phyloP scores from a whole-genome alignment of 1,284 basidiomycete species.

The Ustilago tritici region DNA sequence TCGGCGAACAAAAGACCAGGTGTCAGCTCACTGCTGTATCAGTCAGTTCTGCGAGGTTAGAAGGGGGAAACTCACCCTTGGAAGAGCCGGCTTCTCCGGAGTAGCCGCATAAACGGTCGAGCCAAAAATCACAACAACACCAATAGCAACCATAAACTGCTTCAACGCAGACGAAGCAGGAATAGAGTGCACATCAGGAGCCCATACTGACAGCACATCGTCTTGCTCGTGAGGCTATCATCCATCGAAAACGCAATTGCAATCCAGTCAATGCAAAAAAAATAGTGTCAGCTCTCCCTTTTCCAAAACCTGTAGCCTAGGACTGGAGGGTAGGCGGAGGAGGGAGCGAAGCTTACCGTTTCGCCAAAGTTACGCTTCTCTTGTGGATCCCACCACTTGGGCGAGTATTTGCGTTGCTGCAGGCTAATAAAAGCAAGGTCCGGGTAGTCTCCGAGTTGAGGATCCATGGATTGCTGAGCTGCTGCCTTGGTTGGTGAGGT shows the following conservation, averaged over 20 bases:
- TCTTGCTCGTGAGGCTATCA: conserved; percentile 67
- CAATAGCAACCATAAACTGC: conserved; percentile 60
- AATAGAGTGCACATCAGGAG: conserved; percentile 64
- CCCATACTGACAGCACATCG: conserved; percentile 68
- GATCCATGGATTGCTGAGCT: conserved; percentile 54
- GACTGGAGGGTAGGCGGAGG: not conserved
- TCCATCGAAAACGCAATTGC: not conserved
- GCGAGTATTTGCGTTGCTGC: conserved; percentile 63
- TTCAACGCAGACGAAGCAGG: conserved; percentile 58
- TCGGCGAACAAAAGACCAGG: not conserved
- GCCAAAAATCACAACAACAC: conserved; percentile 49
- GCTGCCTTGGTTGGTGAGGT: conserved; percentile 23
- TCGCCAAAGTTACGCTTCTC: conserved; percentile 69
- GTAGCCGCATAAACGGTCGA: conserved; percentile 57
- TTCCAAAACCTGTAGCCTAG: not conserved
- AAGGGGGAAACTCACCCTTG: conserved; percentile 47
- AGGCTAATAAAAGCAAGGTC: conserved; percentile 56
- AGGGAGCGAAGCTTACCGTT: conserved; percentile 47
- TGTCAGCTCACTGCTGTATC: conserved; percentile 1
- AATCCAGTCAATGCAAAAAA: not conserved
- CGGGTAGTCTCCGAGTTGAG: conserved; percentile 69
- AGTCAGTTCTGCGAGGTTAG: not conserved
- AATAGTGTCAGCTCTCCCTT: not conserved
- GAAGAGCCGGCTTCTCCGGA: conserved; percentile 60
- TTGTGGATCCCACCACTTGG: conserved; percentile 68